Conservation (phyloP, 192 early-diverging fungal species). For the Haplosporangium gracile region DNA sequence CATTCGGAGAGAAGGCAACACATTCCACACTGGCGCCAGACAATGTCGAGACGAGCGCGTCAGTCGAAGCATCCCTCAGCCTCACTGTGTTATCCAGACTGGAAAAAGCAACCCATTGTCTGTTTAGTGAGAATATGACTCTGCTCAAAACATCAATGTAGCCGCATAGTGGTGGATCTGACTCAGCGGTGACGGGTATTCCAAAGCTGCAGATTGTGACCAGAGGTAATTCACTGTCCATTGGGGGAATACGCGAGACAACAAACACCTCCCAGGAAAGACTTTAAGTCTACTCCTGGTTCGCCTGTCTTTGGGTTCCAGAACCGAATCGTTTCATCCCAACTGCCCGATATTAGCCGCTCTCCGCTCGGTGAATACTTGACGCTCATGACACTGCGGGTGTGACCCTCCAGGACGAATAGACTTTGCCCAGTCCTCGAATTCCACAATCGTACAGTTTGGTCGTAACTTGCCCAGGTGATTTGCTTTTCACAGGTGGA, state of each 20-base stretch:
- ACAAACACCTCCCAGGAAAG: no score
- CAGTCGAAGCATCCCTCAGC: no score
- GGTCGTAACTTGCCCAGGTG: not conserved
- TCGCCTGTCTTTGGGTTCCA: not conserved
- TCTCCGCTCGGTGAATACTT: slow-evolving; percentile 4
- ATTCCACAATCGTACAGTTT: not conserved
- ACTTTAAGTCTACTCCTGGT: no score
- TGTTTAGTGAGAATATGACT: not conserved
- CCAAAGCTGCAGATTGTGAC: slow-evolving; percentile 5
- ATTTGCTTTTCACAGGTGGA: not conserved
- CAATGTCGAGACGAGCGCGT: no score
- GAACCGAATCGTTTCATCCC: not conserved
- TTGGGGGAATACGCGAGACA: no score
- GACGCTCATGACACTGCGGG: not conserved
- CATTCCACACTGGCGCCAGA: no score
- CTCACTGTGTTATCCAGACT: no score
- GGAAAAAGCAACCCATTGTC: not conserved
- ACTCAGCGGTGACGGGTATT: not conserved
- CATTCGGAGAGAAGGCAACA: not conserved
- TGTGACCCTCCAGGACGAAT: not conserved
- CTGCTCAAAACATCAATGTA: not conserved
- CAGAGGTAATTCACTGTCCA: not conserved
- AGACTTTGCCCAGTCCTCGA: not conserved
- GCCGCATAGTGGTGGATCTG: not conserved
- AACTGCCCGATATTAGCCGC: not conserved